Evolutionary conservation across 2,329 filamentous ascomycete genomes (phyloP), one percentile per base, ranked within the genome.

Genomic region (Fusarium sp.): DNA sequence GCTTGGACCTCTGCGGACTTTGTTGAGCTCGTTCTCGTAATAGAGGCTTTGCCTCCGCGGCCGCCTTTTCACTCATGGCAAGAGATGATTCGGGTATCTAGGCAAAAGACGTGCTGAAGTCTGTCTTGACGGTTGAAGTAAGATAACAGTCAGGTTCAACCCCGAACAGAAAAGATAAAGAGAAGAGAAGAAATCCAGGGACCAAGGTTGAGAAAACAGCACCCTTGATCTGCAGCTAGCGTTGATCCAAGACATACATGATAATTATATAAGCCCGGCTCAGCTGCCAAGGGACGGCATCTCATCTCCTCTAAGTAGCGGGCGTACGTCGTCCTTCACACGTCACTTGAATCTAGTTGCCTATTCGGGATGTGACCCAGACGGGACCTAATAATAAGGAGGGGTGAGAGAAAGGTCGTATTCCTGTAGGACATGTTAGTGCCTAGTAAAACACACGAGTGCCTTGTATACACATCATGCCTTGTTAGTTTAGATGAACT

Each of bases 61-160:
- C 34, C 15, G 39, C 35, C 48, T 69, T 69, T 29, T 66, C 64
- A 32, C 47, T 55, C 69, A 69, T 71, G 28, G 38, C 36, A 25
- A 11, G 32, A 29, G 15, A 25, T 26, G 22, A 4, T 26, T 9
- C 6, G 31, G 28, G 22, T 34, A 26, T 22, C 28, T 26, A 19
- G 25, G 9, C 8, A 31, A 29, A 28, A 47, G 9, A 15, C 11
- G 47, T 38, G 42, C n/a, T 31, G 22, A 6, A n/a, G 13, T 36
- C 8, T 38, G 29, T 19, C 40, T 44, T 7, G 39, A 31, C 43
- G 38, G 11, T 50, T 22, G n/a, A 45, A 43, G 28, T 8, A 24
- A 40, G 34, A 13, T n/a, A 8, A 49, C n/a, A 47, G 53, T 19
- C 15, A 32, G 40, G 22, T 34, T 22, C 15, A 39, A 26, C 32